Conservation (phyloP, 164 flowering plant genomes). For the Tetrastigma voinierianum region DNA sequence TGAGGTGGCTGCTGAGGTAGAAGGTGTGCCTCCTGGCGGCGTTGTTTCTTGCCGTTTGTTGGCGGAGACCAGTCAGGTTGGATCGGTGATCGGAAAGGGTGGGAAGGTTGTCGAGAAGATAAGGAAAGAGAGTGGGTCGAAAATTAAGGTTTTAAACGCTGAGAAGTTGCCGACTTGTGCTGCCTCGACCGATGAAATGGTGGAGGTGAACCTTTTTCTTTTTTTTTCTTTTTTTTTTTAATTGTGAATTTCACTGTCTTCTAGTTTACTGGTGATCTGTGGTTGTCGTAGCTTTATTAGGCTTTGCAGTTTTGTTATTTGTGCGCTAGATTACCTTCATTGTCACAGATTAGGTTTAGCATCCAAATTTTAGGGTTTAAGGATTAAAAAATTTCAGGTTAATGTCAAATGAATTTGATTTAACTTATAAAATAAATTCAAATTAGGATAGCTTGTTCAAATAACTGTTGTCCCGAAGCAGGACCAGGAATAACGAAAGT, state of each 20-base stretch:
- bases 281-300: not conserved
- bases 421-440: too few relatives aligned
- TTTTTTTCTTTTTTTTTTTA: not conserved
- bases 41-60: slow-evolving; percentile 56
- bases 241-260: not conserved
- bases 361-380: too few relatives aligned
- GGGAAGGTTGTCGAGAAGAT: slow-evolving; percentile 72
- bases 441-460: too few relatives aligned
- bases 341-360: too few relatives aligned
- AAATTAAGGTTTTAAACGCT: slow-evolving; percentile 49
- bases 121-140: slow-evolving; percentile 64
- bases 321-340: too few relatives aligned
- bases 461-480: too few relatives aligned
- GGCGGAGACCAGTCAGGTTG: slow-evolving; percentile 53
- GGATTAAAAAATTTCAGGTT: too few relatives aligned
- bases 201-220: slow-evolving; percentile 51
- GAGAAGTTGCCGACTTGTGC: slow-evolving; percentile 62
- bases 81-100: slow-evolving; percentile 78
- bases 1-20: slow-evolving; percentile 59
- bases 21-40: slow-evolving; percentile 20
- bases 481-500: too few relatives aligned
- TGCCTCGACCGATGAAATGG: slow-evolving; percentile 47
- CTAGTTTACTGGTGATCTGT: not conserved
- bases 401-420: too few relatives aligned
- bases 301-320: too few relatives aligned